These are phyloP conservation scores for Peniophora sp. DNA, from an alignment of 1,284 basidiomycete species.

Conservation along the genomic window DNA sequence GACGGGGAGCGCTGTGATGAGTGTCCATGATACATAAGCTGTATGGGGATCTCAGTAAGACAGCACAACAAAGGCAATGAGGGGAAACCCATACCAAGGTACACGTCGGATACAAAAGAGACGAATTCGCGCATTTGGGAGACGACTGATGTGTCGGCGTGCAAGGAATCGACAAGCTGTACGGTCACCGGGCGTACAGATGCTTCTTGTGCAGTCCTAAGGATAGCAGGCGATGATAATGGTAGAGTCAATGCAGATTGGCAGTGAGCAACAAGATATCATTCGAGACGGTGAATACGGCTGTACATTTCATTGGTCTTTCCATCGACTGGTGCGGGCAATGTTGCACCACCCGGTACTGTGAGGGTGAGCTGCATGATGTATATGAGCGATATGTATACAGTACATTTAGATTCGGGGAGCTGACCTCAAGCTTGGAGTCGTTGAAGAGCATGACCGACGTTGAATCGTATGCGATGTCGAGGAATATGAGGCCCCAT, in stretches of 20 bases:
- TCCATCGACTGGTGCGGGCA: background rate
- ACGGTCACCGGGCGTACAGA: background rate
- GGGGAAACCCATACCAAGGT: conserved; percentile 22
- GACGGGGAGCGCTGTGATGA: conserved; percentile 76
- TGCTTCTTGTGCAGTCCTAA: background rate
- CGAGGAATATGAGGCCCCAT: conserved; percentile 78
- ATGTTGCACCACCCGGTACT: background rate
- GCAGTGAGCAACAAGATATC: conserved; percentile 8
- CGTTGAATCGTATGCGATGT: conserved; percentile 73
- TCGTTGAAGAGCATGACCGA: conserved; percentile 54
- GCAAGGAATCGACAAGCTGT: background rate
- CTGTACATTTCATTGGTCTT: conserved; percentile 30
- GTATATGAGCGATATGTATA: background rate
- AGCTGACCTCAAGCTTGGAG: conserved; percentile 42
- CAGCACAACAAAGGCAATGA: background rate
- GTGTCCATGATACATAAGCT: conserved; percentile 87
- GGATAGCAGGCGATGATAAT: background rate
- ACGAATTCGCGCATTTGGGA: background rate
- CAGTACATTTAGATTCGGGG: background rate
- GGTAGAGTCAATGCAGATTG: background rate
- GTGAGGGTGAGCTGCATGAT: background rate
- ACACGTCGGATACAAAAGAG: conserved; percentile 15
- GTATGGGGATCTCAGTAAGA: conserved; percentile 3
- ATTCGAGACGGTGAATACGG: conserved; percentile 30
- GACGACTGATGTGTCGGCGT: background rate